These are phyloP conservation scores for Trichocladium uniseriatum DNA, from an alignment of 495 filamentous ascomycete species.

Conservation along the genomic window DNA sequence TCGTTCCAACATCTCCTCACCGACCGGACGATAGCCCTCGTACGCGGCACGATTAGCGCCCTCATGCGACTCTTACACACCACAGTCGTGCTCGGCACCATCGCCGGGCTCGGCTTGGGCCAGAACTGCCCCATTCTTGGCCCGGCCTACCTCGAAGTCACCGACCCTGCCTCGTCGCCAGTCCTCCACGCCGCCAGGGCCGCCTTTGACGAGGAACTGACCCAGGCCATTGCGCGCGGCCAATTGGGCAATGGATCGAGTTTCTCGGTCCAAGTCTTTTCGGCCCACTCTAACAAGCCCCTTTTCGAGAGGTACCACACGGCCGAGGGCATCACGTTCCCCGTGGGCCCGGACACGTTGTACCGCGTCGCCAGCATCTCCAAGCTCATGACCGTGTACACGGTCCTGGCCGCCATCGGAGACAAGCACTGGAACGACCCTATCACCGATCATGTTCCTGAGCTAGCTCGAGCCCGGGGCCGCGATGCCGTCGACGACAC, in stretches of 20 bases:
- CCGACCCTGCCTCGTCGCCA: background rate
- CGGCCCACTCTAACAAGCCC: conserved; percentile 1
- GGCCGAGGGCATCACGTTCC: background rate
- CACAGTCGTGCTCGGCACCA: background rate
- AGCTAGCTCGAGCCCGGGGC: conserved; percentile 8
- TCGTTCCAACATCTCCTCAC: too few species aligned
- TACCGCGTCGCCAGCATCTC: conserved; percentile 17
- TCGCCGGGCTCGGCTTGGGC: background rate
- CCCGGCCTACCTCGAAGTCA: conserved; percentile 13
- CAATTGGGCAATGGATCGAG: background rate
- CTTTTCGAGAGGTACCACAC: conserved; percentile 4
- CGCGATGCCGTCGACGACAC: background rate
- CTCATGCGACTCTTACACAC: background rate
- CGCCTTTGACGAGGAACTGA: conserved; percentile 2
- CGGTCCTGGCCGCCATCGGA: conserved; percentile 9
- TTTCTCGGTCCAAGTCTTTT: conserved; percentile 14
- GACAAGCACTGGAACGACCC: conserved; percentile 18
- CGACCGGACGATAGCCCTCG: too few species aligned
- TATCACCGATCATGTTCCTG: conserved; percentile 14
- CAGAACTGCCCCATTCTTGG: conserved; percentile 19
- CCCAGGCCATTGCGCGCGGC: background rate
- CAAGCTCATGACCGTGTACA: conserved; percentile 17
- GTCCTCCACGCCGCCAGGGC: conserved; percentile 1
- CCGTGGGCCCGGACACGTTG: conserved; percentile 11
- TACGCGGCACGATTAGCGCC: background rate